Conservation (phyloP, 208 protist genomes). For the Crithidia fasciculata region DNA sequence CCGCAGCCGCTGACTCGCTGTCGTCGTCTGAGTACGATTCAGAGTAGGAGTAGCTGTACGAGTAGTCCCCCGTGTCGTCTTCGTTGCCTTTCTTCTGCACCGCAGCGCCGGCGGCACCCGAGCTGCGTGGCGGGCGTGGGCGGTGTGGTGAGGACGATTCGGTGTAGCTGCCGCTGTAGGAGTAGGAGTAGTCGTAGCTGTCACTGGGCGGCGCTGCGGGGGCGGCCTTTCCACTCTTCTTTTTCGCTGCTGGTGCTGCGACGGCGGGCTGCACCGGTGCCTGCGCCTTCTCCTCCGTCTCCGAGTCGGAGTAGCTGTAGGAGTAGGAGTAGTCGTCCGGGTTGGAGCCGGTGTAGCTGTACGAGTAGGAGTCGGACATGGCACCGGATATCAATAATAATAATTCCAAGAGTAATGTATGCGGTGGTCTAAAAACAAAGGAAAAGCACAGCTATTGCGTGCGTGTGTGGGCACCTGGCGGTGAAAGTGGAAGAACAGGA, state of each 20-base stretch:
- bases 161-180: slow-evolving; percentile 32
- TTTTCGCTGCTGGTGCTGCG: background rate
- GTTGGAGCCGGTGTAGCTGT: slow-evolving; percentile 48
- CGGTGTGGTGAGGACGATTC: slow-evolving; percentile 6
- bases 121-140: background rate
- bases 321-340: slow-evolving; percentile 41
- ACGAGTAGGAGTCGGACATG: slow-evolving; percentile 41
- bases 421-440: background rate
- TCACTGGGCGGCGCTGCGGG: slow-evolving; percentile 1
- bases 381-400: background rate
- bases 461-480: no score
- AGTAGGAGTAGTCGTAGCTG: slow-evolving; percentile 37
- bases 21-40: slow-evolving; percentile 11
- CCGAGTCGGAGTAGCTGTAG: slow-evolving; percentile 32
- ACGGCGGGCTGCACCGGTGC: background rate
- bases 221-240: no score
- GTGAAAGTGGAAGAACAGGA: no score
- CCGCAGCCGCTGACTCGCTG: slow-evolving; percentile 13
- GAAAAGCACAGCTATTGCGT: background rate
- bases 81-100: background rate
- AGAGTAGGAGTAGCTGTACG: slow-evolving; percentile 41
- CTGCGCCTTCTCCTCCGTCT: slow-evolving; percentile 6
- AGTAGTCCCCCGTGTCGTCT: slow-evolving; percentile 1
- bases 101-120: no score
- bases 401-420: no score